Evolutionary conservation across 2,329 filamentous ascomycete species (phyloP).

Genomic region (Colletotrichum karsti): DNA sequence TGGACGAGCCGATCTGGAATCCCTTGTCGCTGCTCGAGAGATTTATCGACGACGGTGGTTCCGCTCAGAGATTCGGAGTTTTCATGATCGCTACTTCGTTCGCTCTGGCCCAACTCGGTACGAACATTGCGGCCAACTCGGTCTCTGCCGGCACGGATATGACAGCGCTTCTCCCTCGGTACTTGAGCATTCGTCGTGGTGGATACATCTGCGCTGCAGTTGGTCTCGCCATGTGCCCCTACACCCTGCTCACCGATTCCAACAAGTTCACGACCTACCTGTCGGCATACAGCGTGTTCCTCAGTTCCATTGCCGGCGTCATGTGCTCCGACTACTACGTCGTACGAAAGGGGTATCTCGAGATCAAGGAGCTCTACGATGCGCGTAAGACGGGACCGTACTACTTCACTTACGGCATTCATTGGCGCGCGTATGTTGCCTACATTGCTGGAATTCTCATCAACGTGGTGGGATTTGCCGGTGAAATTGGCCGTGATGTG

Average conservation of each 20-base stretch:
- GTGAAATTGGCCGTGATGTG: slow-evolving; percentile 76
- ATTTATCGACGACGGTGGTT: slow-evolving; percentile 75
- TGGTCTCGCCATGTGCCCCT: slow-evolving; percentile 87
- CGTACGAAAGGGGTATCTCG: slow-evolving; percentile 83
- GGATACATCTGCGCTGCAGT: slow-evolving; percentile 85
- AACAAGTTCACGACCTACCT: slow-evolving; percentile 94
- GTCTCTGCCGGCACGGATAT: slow-evolving; percentile 86
- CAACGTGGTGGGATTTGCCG: slow-evolving; percentile 92
- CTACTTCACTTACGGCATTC: slow-evolving; percentile 76
- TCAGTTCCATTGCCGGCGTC: slow-evolving; percentile 93
- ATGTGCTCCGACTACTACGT: slow-evolving; percentile 90
- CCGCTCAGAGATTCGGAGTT: slow-evolving; percentile 76
- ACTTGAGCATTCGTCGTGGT: slow-evolving; percentile 85
- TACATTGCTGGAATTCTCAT: slow-evolving; percentile 86
- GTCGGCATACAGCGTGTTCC: slow-evolving; percentile 90
- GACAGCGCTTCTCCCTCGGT: slow-evolving; percentile 82
- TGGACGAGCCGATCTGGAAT: slow-evolving; percentile 74
- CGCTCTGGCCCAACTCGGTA: slow-evolving; percentile 82
- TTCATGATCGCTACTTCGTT: slow-evolving; percentile 78
- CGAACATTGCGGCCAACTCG: slow-evolving; percentile 88
- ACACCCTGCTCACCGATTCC: slow-evolving; percentile 76
- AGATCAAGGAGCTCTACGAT: slow-evolving; percentile 82
- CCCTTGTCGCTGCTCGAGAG: slow-evolving; percentile 72
- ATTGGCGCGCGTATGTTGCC: slow-evolving; percentile 85
- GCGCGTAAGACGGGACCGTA: slow-evolving; percentile 74